phyloP scores from a whole-genome alignment of 257 asterid species.

The Petunia axillaris region DNA sequence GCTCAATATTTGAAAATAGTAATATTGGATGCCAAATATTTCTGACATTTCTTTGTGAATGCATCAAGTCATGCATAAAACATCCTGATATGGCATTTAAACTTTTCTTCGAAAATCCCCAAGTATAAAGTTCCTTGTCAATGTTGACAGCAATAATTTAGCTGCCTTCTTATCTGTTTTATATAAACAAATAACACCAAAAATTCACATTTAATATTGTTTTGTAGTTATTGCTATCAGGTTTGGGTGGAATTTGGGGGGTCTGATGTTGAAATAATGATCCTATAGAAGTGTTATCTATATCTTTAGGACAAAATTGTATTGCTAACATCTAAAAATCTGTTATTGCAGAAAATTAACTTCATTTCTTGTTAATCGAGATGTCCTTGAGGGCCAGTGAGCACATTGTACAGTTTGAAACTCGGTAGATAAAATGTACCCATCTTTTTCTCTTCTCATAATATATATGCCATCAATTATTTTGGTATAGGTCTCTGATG shows the following conservation, averaged over 20 bases:
- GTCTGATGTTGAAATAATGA: neutral
- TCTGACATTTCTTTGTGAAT: neutral
- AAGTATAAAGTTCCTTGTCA: neutral
- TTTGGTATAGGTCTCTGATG: conserved; percentile 18
- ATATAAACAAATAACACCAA: neutral
- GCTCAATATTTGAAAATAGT: neutral
- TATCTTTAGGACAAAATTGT: neutral
- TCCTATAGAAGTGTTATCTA: neutral
- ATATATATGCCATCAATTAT: neutral
- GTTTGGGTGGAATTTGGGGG: neutral
- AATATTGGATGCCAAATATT: neutral
- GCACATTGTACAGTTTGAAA: too few species aligned
- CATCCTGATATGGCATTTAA: neutral
- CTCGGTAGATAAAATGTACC: too few species aligned
- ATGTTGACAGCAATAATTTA: neutral
- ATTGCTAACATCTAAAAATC: neutral
- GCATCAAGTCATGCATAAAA: neutral
- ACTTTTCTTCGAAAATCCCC: neutral
- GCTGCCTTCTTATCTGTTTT: neutral
- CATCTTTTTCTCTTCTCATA: neutral
- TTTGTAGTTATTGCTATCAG: neutral
- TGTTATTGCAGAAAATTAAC: neutral
- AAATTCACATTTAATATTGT: neutral
- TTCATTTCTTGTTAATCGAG: too few species aligned
- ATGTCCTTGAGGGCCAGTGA: too few species aligned